Percentiles rank a stretch among this genome's conserved stretches.
Evolutionary conservation across 306 rosid genomes (phyloP).

Genomic region (Rubus parviflorus): DNA sequence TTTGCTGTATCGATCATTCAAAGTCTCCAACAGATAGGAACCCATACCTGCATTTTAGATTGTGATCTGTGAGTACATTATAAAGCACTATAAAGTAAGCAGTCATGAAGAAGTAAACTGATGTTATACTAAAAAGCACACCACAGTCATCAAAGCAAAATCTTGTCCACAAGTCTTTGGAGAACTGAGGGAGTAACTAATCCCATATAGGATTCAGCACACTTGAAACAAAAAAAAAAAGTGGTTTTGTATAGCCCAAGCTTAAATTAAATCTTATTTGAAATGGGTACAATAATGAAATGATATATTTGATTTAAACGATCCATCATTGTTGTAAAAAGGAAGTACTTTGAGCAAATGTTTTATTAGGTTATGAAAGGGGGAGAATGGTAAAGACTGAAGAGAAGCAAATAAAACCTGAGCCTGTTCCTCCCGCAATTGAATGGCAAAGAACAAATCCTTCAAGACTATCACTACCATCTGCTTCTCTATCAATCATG

Average conservation of each 20-base stretch:
- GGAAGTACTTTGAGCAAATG: neutral
- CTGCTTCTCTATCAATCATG: constrained; percentile 99
- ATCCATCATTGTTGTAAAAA: constrained; percentile 5
- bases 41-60: constrained; percentile 76
- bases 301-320: neutral
- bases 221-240: neutral
- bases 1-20: constrained; percentile 98
- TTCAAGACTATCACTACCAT: constrained; percentile 99
- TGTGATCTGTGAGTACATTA: neutral
- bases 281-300: neutral
- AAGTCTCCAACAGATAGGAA: constrained; percentile 89
- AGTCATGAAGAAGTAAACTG: neutral
- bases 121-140: neutral
- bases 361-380: neutral
- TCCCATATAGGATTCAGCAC: neutral
- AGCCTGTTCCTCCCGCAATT: constrained; percentile 99
- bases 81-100: neutral
- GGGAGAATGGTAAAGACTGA: neutral
- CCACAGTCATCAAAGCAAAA: neutral
- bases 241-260: neutral
- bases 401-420: constrained; percentile 54
- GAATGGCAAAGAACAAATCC: constrained; percentile 99
- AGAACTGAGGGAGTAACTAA: constrained; percentile 4
- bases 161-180: neutral
- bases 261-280: neutral